A percentile compares a stretch with the other conserved stretches of the same genome.
These are phyloP conservation scores for Infundibulicybe gibba DNA, from an alignment of 768 basidiomycete species.

Conservation along the genomic window DNA sequence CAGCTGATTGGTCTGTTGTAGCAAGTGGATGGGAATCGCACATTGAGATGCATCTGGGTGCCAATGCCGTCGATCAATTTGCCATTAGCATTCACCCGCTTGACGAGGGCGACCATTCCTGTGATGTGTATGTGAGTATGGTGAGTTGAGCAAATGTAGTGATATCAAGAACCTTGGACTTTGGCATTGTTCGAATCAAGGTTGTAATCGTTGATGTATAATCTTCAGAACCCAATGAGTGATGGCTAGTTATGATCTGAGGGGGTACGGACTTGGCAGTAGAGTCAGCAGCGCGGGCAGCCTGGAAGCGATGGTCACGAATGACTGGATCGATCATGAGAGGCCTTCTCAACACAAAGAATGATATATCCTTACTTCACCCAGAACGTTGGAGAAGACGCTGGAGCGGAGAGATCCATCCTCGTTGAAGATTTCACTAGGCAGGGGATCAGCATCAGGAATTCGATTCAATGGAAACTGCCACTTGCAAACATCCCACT, in stretches of 20 bases:
- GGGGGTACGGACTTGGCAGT: conserved; percentile 33
- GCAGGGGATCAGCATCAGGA: background rate
- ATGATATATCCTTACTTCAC: conserved; percentile 24
- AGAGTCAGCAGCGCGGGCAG: conserved; percentile 45
- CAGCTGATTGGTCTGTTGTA: background rate
- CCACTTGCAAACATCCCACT: conserved; percentile 46
- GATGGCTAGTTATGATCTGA: background rate
- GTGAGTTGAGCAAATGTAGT: conserved; percentile 3
- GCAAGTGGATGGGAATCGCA: conserved; percentile 2
- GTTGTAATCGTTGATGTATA: conserved; percentile 44
- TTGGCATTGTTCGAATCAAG: conserved; percentile 49
- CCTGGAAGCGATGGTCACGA: conserved; percentile 50
- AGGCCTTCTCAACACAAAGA: conserved; percentile 3
- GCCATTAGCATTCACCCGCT: conserved; percentile 29
- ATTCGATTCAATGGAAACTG: background rate
- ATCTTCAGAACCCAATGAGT: conserved; percentile 8
- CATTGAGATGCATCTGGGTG: conserved; percentile 43
- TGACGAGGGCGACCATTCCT: conserved; percentile 28
- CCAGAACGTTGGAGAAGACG: conserved; percentile 48
- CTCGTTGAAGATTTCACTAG: conserved; percentile 49
- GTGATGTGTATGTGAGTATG: conserved; percentile 13
- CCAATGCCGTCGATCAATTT: conserved; percentile 48
- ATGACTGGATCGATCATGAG: conserved; percentile 24
- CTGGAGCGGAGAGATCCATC: conserved; percentile 42
- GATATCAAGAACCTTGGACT: conserved; percentile 24